phyloP scores from a whole-genome alignment of 345 rosid genomes.

The Hibiscus trionum region DNA sequence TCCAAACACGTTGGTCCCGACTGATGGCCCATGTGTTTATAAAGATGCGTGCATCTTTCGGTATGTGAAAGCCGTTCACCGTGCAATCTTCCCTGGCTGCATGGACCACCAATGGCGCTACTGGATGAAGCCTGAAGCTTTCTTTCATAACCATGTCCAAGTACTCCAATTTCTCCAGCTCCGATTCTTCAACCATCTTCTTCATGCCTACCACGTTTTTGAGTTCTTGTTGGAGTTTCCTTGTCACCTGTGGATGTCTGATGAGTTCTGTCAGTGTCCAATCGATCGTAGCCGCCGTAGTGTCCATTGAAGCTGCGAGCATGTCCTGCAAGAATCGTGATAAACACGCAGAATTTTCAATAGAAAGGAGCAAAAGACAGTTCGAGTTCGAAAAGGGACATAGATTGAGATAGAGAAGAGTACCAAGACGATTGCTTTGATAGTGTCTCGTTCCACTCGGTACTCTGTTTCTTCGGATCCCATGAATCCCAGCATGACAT shows the following conservation, averaged over 20 bases:
- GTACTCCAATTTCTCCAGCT: background rate
- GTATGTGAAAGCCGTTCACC: background rate
- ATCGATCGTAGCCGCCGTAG: slow-evolving; percentile 24
- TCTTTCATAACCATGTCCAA: background rate
- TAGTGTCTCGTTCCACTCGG: background rate
- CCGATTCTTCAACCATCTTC: background rate
- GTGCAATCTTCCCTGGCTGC: background rate
- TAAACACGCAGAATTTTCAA: background rate
- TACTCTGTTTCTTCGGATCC: background rate
- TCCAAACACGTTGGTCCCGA: background rate
- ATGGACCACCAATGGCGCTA: background rate
- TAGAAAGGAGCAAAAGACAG: background rate
- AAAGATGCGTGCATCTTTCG: background rate
- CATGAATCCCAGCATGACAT: background rate
- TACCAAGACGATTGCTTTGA: background rate
- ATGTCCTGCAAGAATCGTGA: background rate
- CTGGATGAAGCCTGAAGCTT: background rate
- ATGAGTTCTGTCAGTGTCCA: slow-evolving; percentile 29
- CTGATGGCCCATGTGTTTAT: background rate
- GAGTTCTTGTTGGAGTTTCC: slow-evolving; percentile 17
- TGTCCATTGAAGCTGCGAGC: background rate
- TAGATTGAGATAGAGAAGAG: background rate
- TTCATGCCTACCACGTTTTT: background rate
- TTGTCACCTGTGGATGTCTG: slow-evolving; percentile 25
- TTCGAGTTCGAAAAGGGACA: background rate